These are phyloP conservation scores for Lachancea sp. DNA, from an alignment of 805 yeast genomes.

Conservation along the genomic window DNA sequence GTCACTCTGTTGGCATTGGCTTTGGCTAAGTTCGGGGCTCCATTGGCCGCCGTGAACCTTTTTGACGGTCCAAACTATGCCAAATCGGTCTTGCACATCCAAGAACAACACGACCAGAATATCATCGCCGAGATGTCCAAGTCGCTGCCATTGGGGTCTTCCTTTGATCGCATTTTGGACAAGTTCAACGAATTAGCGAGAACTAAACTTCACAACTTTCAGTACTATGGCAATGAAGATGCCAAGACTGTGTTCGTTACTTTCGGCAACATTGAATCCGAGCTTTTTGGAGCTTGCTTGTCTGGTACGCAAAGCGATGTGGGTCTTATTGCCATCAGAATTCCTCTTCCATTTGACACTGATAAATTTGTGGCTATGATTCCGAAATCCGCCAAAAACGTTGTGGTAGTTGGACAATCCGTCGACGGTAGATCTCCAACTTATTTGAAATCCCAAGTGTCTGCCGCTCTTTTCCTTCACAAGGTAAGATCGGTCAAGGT, in stretches of 20 bases:
- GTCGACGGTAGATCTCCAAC: slow-evolving; percentile 33
- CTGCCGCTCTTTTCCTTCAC: slow-evolving; percentile 58
- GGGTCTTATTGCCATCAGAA: slow-evolving; percentile 66
- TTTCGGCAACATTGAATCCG: slow-evolving; percentile 67
- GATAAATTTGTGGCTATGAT: slow-evolving; percentile 51
- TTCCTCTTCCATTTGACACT: slow-evolving; percentile 73
- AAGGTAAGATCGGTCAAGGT: slow-evolving; percentile 34
- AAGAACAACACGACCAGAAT: slow-evolving; percentile 13
- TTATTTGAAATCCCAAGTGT: slow-evolving; percentile 60
- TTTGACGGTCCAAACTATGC: slow-evolving; percentile 66
- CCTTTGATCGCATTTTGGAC: slow-evolving; percentile 24
- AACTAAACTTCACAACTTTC: slow-evolving; percentile 24
- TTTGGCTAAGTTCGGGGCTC: slow-evolving; percentile 40
- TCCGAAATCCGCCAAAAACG: slow-evolving; percentile 50
- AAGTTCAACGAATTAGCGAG: slow-evolving; percentile 25
- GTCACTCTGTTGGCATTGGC: slow-evolving; percentile 58
- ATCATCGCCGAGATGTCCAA: slow-evolving; percentile 13
- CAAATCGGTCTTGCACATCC: slow-evolving; percentile 18
- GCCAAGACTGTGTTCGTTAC: slow-evolving; percentile 75
- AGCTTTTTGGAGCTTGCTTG: slow-evolving; percentile 45
- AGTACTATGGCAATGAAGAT: slow-evolving; percentile 55
- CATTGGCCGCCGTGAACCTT: slow-evolving; percentile 53
- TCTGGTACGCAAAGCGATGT: slow-evolving; percentile 34
- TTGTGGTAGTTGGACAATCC: slow-evolving; percentile 66
- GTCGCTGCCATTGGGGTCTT: slow-evolving; percentile 11